Evolutionary conservation across 768 basidiomycete species (phyloP).

Genomic region (Fibroporia radiculosa): DNA sequence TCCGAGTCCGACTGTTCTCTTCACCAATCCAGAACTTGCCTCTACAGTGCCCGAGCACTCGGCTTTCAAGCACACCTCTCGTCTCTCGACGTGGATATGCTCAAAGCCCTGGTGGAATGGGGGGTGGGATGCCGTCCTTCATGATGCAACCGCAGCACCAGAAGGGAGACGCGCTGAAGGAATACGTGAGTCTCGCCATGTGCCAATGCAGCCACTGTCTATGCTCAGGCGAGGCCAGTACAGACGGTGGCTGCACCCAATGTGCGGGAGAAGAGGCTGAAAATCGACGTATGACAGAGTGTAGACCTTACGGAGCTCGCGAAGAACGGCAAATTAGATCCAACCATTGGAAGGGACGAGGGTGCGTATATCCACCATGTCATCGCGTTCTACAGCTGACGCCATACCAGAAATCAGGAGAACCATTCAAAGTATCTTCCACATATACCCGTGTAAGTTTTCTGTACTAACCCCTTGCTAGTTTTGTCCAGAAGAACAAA

Average conservation of each 20-base stretch:
- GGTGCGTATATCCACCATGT: constrained; percentile 31
- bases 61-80: too few relatives aligned
- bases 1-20: too few relatives aligned
- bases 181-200: constrained; percentile 45
- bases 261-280: neutral
- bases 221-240: neutral
- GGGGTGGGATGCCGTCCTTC: constrained; percentile 43
- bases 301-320: constrained; percentile 82
- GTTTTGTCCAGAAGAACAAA: constrained; percentile 86
- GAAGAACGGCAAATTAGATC: constrained; percentile 79
- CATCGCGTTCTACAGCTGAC: neutral
- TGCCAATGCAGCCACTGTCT: neutral
- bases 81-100: neutral
- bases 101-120: neutral
- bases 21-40: too few relatives aligned
- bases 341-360: constrained; percentile 84
- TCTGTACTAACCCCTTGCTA: constrained; percentile 18
- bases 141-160: constrained; percentile 50
- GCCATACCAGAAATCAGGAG: constrained; percentile 67
- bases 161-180: constrained; percentile 82
- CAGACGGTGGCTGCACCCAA: neutral
- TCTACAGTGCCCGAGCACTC: too few relatives aligned
- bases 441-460: neutral
- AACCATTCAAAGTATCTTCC: constrained; percentile 76
- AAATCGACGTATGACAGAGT: constrained; percentile 39